phyloP scores from a whole-genome alignment of 176 grass and related monocot species.

The Tillandsia fasciculata region DNA sequence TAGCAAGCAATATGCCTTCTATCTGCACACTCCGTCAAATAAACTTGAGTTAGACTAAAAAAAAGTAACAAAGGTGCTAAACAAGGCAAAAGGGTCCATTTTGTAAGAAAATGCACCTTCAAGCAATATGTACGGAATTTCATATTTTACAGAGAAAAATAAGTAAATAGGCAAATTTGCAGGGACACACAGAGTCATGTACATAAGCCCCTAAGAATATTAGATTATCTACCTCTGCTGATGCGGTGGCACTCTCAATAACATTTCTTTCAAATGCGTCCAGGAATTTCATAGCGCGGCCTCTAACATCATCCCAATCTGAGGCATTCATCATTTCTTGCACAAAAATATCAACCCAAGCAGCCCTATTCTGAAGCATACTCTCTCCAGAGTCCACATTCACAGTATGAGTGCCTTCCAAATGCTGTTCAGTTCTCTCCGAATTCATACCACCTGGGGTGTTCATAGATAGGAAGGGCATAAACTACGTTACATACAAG shows the following conservation, averaged over 20 bases:
- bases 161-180: too few species aligned
- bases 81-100: too few species aligned
- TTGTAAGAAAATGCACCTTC: too few species aligned
- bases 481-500: not conserved
- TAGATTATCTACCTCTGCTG: conserved; percentile 5
- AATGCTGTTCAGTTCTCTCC: conserved; percentile 7
- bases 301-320: conserved; percentile 16
- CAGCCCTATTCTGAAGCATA: not conserved
- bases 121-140: too few species aligned
- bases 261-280: conserved; percentile 21
- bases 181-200: too few species aligned
- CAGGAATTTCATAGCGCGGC: conserved; percentile 19
- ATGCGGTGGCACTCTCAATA: not conserved
- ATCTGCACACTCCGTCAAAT: too few species aligned
- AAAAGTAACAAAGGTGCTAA: too few species aligned
- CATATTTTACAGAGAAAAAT: too few species aligned
- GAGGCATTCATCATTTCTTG: conserved; percentile 27
- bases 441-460: conserved; percentile 4
- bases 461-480: not conserved
- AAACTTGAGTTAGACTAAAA: too few species aligned
- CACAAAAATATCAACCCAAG: conserved; percentile 26
- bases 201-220: too few species aligned
- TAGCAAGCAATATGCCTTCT: too few species aligned
- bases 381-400: not conserved
- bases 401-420: not conserved